Evolutionary conservation across 2,329 filamentous ascomycete species (phyloP), one percentile per base, ranked within the genome.

Genomic region (Ascochyta pisi): DNA sequence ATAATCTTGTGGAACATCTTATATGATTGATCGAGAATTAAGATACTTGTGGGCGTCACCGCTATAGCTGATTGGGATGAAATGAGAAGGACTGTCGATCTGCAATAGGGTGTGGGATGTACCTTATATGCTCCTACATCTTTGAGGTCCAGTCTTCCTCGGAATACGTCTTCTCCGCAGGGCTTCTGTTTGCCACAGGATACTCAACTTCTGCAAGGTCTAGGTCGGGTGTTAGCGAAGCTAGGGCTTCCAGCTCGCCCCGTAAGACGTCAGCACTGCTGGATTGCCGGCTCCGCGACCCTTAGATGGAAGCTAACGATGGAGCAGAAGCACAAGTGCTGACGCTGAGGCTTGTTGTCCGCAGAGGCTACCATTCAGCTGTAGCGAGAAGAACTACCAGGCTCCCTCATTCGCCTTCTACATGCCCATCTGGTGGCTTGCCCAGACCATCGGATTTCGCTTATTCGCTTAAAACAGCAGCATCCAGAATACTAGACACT

Each of bases 1-100:
- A 61, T 15, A 31, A 58, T 23, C 27, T 58, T 67, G 57, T 51
- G 50, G 16, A 65, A 49, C 65, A 67, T 67, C 7, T 46, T 61
- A 54, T 57, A 37, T 4, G 12, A 19, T 6, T 23, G 19, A 19
- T 3, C 13, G 29, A 26, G 1, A 4, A 6, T 19, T 37, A 8
- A 37, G 24, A 26, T 42, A 24, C 6, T 41, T 23, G 9, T n/a
- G 24, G 12, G 29, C 27, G 29, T 23, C 5, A 15, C 6, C 26
- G 6, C 15, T 27, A 4, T 6, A 8, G 5, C 27, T 24, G 37
- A 23, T 12, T 23, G 3, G 12, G 19, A 15, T 4, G 12, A 40
- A 9, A 40, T 15, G 37, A 12, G 22, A 31, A 4, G 33, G 9
- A 33, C 5, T 23, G 27, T 23, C 22, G 15, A 33, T 10, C 2